Evolutionary conservation across 768 basidiomycete species (phyloP), one percentile per base, ranked within the genome.

Genomic region (Kwoniella europaea): DNA sequence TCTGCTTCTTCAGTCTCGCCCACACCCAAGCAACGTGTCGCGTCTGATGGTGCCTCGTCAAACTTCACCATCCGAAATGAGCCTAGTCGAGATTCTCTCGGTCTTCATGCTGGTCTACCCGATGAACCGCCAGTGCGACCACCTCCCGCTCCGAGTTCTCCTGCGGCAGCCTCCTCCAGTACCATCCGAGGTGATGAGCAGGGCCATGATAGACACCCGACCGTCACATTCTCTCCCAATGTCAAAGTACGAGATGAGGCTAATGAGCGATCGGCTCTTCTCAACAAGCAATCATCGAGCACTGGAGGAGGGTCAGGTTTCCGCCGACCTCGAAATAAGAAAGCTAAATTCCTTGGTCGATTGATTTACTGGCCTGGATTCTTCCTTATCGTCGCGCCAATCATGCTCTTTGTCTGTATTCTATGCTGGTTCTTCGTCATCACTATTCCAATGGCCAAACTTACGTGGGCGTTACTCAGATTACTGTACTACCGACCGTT

Each of bases 401-500:
- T 93, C 72, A 90, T 98, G 88, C 87, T 97, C 65, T 67, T 91
- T 71, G 92, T 93, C 35, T 97, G 94, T 83, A 78, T 92, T 72
- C 85, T 93, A 63, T 98, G 97, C 85, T 99, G 95, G 94, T 94
- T 87, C n/a, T 87, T 94, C 71, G 90, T 99, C 71, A 87, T 99
- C 81, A 92, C 95, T 67, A 92, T 99, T 74, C 97, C 97, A 3
- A 99, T 99, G 97, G 97, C 95, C 42, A 96, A 91, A 82, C 88
- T 99, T 62, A 93, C 90, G 75, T 98, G 96, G 96, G 92, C 89
- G n/a, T 88, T 99, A 55, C 87, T 98, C 80, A 89, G 90, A 57
- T 88, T 92, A 82, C 87, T 99, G 62, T 90, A 90, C 79, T 84
- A 87, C 64, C 90, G 90, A 71, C 94, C 97, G 0, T 90, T 90